These are phyloP conservation scores for Teunomyces panamensis DNA, from an alignment of 805 yeast genomes.

Conservation along the genomic window DNA sequence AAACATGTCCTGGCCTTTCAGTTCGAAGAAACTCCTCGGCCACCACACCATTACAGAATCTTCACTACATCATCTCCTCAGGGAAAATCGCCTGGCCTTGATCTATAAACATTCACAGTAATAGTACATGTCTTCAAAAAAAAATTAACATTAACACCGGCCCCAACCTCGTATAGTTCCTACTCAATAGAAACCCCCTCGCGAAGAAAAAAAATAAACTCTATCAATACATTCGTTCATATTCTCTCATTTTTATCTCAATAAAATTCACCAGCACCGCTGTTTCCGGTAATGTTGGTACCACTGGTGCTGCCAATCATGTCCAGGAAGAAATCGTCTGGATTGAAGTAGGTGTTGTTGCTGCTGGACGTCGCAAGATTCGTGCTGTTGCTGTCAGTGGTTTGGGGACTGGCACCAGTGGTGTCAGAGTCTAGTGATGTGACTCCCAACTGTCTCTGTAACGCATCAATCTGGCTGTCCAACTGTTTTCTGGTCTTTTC, in stretches of 20 bases:
- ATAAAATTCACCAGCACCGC: background rate
- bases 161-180: background rate
- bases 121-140: background rate
- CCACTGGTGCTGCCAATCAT: slow-evolving; percentile 9
- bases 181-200: slow-evolving; percentile 1
- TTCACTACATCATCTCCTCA: background rate
- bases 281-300: slow-evolving; percentile 1
- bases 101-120: slow-evolving; percentile 3
- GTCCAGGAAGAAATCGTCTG: slow-evolving; percentile 22
- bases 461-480: slow-evolving; percentile 4
- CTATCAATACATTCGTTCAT: background rate
- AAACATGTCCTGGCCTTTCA: background rate
- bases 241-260: background rate
- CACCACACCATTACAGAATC: slow-evolving; percentile 1
- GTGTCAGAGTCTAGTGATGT: background rate
- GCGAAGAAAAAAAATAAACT: background rate
- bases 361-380: slow-evolving; percentile 4
- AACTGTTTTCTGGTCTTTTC: slow-evolving; percentile 45
- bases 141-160: background rate
- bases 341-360: slow-evolving; percentile 14
- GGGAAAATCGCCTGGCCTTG: background rate
- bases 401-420: background rate
- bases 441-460: background rate
- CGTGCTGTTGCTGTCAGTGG: slow-evolving; percentile 3
- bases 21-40: background rate